Evolutionary conservation across 2,329 filamentous ascomycete species (phyloP).

Genomic region (Parasarocladium wereldwijsianum): DNA sequence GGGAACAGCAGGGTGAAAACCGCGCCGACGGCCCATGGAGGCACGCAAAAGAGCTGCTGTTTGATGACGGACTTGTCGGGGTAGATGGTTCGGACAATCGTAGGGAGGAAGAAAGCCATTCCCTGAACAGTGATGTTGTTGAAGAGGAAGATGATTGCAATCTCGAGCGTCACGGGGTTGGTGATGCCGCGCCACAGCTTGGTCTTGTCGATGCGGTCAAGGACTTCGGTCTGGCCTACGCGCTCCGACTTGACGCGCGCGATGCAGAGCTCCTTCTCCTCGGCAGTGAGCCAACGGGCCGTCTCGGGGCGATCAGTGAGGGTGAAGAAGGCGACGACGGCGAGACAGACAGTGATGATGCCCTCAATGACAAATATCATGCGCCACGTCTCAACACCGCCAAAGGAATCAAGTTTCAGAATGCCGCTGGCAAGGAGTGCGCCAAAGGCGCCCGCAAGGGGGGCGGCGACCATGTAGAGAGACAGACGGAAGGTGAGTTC

Average conservation of each 20-base stretch:
- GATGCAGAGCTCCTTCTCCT: constrained; percentile 52
- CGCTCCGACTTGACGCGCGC: constrained; percentile 56
- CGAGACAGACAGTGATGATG: constrained; percentile 37
- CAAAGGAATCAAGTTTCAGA: constrained; percentile 43
- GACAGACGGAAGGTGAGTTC: constrained; percentile 54
- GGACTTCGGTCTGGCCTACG: constrained; percentile 43
- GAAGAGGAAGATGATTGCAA: constrained; percentile 42
- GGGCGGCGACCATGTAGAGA: constrained; percentile 56
- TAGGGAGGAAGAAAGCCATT: constrained; percentile 54
- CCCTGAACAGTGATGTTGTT: constrained; percentile 58
- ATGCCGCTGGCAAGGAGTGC: constrained; percentile 52
- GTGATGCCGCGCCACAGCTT: constrained; percentile 49
- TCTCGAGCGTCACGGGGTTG: constrained; percentile 36
- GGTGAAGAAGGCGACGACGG: constrained; percentile 45
- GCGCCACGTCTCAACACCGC: constrained; percentile 42
- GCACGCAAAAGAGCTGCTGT: constrained; percentile 55
- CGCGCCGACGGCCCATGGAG: constrained; percentile 51
- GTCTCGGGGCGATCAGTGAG: constrained; percentile 58
- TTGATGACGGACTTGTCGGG: constrained; percentile 37
- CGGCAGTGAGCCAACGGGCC: constrained; percentile 48
- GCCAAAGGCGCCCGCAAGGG: constrained; percentile 56
- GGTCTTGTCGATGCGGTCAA: constrained; percentile 44
- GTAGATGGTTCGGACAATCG: constrained; percentile 55
- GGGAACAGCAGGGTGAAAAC: constrained; percentile 47
- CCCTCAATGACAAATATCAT: constrained; percentile 62